Percentiles rank a stretch among this genome's conserved stretches.
phyloP scores from a whole-genome alignment of 768 basidiomycete genomes.

The Psilocybe cyanescens region DNA sequence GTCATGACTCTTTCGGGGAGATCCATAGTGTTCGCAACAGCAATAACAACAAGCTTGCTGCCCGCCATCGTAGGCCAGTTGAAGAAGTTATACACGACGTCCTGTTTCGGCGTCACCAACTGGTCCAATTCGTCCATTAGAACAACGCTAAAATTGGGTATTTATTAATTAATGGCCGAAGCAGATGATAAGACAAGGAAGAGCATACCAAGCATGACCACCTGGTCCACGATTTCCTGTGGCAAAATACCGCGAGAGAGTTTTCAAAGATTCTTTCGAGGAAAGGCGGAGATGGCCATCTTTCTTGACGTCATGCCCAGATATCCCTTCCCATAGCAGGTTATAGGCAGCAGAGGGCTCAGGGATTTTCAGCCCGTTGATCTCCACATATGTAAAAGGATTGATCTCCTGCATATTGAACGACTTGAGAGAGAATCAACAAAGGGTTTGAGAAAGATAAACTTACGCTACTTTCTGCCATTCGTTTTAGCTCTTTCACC shows the following conservation, averaged over 20 bases:
- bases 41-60: conserved; percentile 91
- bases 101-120: conserved; percentile 93
- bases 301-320: conserved; percentile 67
- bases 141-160: conserved; percentile 70
- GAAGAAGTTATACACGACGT: conserved; percentile 99
- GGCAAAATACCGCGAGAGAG: conserved; percentile 79
- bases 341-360: conserved; percentile 93
- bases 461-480: conserved; percentile 81
- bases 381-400: conserved; percentile 96
- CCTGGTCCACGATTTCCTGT: conserved; percentile 73
- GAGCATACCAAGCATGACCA: conserved; percentile 81
- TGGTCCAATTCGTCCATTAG: conserved; percentile 99
- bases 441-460: neutral
- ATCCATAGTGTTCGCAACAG: conserved; percentile 98
- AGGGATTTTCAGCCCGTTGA: conserved; percentile 93
- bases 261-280: conserved; percentile 82
- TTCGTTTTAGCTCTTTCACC: conserved; percentile 84
- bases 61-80: conserved; percentile 95
- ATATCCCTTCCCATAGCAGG: conserved; percentile 92
- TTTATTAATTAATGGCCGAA: conserved; percentile 8
- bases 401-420: conserved; percentile 71
- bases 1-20: conserved; percentile 93
- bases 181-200: conserved; percentile 14
- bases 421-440: neutral
- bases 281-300: conserved; percentile 70